Base-by-base conservation (phyloP, 2,329 filamentous ascomycete genomes). In the Penicillium sp. region DNA sequence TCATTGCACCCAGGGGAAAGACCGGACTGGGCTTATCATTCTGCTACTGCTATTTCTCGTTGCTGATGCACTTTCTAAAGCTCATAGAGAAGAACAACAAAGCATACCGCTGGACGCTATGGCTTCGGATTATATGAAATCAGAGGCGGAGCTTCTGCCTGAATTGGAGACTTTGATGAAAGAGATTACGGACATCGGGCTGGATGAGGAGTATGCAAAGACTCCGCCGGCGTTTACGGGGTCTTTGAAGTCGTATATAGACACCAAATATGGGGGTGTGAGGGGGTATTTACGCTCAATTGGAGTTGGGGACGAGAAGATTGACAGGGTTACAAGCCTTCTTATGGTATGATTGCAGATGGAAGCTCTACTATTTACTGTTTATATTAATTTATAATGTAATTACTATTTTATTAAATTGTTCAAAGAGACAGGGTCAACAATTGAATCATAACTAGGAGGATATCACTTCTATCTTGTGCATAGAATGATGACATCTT, bases 1-100 rank as follows among this genome's bases (percentile, higher is more conserved):
- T 2, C 90, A 96, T 71, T 96, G 91, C 71, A 94, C 91, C 0
- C 90, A 95, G 66, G 91, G 91, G 57, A 96, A 96, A 69, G 91
- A 96, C 67, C 83, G 91, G 2, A 91, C 85, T 1, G 91, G 91
- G 0, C 75, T 96, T 12, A 77, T 89, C 11, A 77, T 90, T 5
- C 76, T 88, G 42, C 75, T 96, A 3, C 71, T 88, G 0, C 78
- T 93, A 65, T 42, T 57, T 2, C 50, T 57, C 0, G 33, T 20
- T 14, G 38, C 20, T 20, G 47, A 55, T 47, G 24, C 24, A 16
- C 14, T 12, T 5, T 28, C 14, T 20, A 3, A 26, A 47, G 9
- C 28, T 9, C 23, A 35, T 20, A 26, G 3, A 16, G 21, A 5
- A 33, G n/a, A 40, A 11, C 77, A 89, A 3, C 74, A 72, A 7